phyloP scores from a whole-genome alignment of 352 stramenopile species.

The Phytophthora sp. region DNA sequence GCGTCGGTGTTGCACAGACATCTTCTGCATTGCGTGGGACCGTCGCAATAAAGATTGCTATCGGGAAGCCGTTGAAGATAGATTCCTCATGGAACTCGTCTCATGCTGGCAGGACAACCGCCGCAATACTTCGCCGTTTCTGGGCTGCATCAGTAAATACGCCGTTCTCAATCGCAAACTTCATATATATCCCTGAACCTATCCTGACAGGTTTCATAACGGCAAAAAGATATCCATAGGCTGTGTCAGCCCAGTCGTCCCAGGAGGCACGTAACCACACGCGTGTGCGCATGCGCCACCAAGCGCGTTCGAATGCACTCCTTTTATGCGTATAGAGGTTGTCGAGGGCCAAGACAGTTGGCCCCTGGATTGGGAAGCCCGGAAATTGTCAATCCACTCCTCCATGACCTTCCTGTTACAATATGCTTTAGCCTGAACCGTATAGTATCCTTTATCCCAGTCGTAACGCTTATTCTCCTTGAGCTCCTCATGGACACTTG shows the following conservation, averaged over 20 bases:
- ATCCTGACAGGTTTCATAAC: neutral
- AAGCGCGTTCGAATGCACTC: neutral
- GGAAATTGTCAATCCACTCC: constrained; percentile 11
- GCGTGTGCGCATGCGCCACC: neutral
- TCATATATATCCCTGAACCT: neutral
- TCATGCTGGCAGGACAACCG: neutral
- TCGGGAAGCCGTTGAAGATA: neutral
- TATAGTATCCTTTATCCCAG: constrained; percentile 6
- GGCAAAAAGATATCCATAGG: neutral
- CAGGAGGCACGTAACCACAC: neutral
- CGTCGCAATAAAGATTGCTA: neutral
- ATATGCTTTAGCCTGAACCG: constrained; percentile 7
- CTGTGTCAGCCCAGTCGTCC: neutral
- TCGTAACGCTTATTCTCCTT: neutral
- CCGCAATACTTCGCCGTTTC: neutral
- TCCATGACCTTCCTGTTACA: constrained; percentile 6
- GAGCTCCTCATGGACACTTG: constrained; percentile 4
- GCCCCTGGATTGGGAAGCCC: constrained; percentile 2
- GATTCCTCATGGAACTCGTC: neutral
- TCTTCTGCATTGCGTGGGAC: neutral
- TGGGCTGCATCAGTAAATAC: neutral
- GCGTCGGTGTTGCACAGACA: neutral
- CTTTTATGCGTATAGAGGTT: constrained; percentile 13
- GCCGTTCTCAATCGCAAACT: neutral
- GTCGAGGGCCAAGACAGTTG: neutral